Conservation (phyloP, 257 asterid genomes). For the Craterostigma plantagineum region DNA sequence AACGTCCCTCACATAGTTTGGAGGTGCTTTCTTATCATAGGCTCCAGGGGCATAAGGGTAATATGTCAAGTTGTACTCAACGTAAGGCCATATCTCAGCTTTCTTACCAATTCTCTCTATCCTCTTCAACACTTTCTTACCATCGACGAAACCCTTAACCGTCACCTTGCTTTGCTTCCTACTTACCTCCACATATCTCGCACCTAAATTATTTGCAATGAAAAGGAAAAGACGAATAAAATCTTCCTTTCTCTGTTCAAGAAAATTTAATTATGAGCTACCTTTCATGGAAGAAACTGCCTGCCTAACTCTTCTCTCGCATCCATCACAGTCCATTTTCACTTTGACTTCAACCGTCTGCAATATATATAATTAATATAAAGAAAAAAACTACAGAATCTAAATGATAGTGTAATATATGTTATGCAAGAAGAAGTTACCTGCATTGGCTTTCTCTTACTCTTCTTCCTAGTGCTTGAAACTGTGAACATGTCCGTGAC, state of each 20-base stretch:
- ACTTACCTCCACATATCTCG: conserved; percentile 35
- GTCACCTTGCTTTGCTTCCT: conserved; percentile 42
- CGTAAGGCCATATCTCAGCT: conserved; percentile 68
- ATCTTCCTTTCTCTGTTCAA: too few relatives aligned
- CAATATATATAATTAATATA: too few relatives aligned
- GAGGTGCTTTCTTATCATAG: conserved; percentile 69
- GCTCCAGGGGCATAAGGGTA: conserved; percentile 56
- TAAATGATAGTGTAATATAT: too few relatives aligned
- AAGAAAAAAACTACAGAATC: too few relatives aligned
- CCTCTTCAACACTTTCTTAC: conserved; percentile 32
- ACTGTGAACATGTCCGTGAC: too few relatives aligned
- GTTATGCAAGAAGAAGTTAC: too few relatives aligned
- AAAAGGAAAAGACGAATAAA: neutral
- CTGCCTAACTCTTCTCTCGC: conserved; percentile 76
- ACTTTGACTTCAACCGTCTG: conserved; percentile 88
- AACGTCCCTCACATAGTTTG: conserved; percentile 51
- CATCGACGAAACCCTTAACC: conserved; percentile 44
- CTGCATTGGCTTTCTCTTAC: too few relatives aligned
- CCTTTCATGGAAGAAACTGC: conserved; percentile 66
- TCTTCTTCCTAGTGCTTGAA: too few relatives aligned
- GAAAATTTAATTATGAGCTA: conserved; percentile 2
- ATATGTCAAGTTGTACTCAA: conserved; percentile 29
- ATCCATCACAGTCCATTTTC: conserved; percentile 90
- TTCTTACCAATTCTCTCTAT: conserved; percentile 46
- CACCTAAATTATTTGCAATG: conserved; percentile 21